Evolutionary conservation across 176 grass and related monocot genomes (phyloP), one percentile per base, ranked within the genome.

Genomic region (Eleusine indica): DNA sequence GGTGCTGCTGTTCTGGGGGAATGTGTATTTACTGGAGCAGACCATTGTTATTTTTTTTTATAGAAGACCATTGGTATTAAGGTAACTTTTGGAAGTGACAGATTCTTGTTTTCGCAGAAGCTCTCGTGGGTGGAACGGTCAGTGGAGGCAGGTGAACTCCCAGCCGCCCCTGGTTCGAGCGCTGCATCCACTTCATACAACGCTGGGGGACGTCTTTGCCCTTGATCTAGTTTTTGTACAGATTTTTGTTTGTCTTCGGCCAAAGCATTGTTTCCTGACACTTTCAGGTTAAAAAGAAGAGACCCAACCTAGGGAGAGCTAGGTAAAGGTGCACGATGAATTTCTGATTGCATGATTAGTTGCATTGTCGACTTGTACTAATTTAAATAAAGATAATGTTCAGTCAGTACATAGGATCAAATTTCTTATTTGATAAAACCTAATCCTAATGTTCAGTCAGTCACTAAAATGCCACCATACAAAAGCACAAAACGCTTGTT

Each of bases 401-500:
- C 43, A 49, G 71, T 44, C 66, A 75, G 18, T 13, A 65, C 38
- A 3, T 28, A 64, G 47, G 16, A 71, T 42, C 13, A 11, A 70
- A 71, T 82, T 82, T 77, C 21, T 25, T 71, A 71, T 58, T 40
- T 77, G 39, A 43, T 21, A 49, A 10, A 18, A 78, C 58, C 64
- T 82, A 38, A 68, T 58, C 47, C 60, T 78, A 67, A 35, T 2
- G 32, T 35, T 35, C 32, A 35, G 32, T 35, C 32, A 35, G 32
- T 35, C 32, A 35, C 78, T 32, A 71, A 58, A 22, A 78, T 32
- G 83, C 40, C 49, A 82, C 40, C 48, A 78, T 54, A 82, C 10
- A 66, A 78, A 86, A 58, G 61, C 64, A 15, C 63, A 30, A 48
- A 54, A 49, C 10, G 44, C 19, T 29, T 58, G 73, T 86, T 80